A percentile compares a stretch with the other conserved stretches of the same genome.
These are phyloP conservation scores for Raphanus raphanistrum DNA, from an alignment of 345 rosid species.

Conservation along the genomic window DNA sequence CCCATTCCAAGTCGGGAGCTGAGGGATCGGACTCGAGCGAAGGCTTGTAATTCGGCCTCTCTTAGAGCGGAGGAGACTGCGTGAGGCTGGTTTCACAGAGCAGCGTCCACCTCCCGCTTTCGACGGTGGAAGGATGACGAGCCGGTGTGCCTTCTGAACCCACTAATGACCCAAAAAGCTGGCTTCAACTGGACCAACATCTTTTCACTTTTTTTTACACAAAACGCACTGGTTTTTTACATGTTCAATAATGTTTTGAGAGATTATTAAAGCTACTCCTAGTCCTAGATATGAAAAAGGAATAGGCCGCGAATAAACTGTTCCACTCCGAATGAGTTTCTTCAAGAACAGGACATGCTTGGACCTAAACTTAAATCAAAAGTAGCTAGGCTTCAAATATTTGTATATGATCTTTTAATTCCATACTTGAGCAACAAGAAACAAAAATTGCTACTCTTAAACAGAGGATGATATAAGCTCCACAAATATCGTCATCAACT, in stretches of 20 bases:
- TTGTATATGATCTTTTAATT: not conserved
- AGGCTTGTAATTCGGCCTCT: conserved; percentile 4
- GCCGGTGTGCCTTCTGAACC: conserved; percentile 12
- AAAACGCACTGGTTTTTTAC: no score
- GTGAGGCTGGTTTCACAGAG: conserved; percentile 47
- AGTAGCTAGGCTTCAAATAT: not conserved
- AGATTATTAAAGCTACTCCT: not conserved
- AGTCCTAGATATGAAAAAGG: not conserved
- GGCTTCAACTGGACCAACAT: not conserved
- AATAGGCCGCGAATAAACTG: no score
- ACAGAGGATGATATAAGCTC: conserved; percentile 32
- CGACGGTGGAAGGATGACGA: conserved; percentile 42
- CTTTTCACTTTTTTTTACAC: not conserved
- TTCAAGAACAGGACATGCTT: not conserved
- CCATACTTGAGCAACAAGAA: conserved; percentile 11
- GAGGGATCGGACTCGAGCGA: not conserved
- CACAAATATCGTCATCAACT: conserved; percentile 40
- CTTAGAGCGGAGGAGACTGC: conserved; percentile 38
- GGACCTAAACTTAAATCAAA: not conserved
- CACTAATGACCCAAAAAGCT: conserved; percentile 9
- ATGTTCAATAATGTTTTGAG: no score
- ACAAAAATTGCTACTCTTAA: not conserved
- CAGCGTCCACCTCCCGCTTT: conserved; percentile 22
- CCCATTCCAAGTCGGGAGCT: conserved; percentile 45
- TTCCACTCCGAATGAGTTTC: no score